phyloP scores from a whole-genome alignment of 768 basidiomycete species.

The Xerocomus spinulosus region DNA sequence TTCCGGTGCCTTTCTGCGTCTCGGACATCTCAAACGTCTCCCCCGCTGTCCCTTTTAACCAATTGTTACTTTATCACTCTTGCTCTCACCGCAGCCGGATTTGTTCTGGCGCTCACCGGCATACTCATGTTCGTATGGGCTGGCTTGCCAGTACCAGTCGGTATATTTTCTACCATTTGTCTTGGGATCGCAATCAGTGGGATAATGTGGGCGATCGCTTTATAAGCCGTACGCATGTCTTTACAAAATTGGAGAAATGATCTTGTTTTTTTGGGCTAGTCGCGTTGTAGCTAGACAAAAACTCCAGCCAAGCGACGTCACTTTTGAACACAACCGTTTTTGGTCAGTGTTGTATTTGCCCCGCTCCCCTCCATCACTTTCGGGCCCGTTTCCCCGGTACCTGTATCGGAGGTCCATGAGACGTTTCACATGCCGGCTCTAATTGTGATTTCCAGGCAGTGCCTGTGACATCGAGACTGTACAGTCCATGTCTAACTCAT shows the following conservation, averaged over 20 bases:
- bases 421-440: not conserved
- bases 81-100: conserved; percentile 21
- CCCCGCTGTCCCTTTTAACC: conserved; percentile 20
- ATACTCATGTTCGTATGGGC: conserved; percentile 26
- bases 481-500: too few species aligned
- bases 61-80: conserved; percentile 27
- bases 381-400: not conserved
- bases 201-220: conserved; percentile 24
- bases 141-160: conserved; percentile 20
- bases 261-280: not conserved
- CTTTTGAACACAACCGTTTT: not conserved
- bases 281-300: not conserved
- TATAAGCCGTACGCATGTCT: conserved; percentile 5
- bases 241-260: not conserved
- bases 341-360: conserved; percentile 10
- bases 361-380: too few species aligned
- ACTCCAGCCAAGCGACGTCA: too few species aligned
- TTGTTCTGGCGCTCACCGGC: conserved; percentile 23
- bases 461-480: too few species aligned
- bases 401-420: not conserved
- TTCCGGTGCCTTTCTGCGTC: not conserved
- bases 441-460: too few species aligned
- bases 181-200: conserved; percentile 18
- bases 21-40: not conserved
- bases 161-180: conserved; percentile 27